Evolutionary conservation across 1,284 basidiomycete species (phyloP).

Genomic region (Malassezia brasiliensis): DNA sequence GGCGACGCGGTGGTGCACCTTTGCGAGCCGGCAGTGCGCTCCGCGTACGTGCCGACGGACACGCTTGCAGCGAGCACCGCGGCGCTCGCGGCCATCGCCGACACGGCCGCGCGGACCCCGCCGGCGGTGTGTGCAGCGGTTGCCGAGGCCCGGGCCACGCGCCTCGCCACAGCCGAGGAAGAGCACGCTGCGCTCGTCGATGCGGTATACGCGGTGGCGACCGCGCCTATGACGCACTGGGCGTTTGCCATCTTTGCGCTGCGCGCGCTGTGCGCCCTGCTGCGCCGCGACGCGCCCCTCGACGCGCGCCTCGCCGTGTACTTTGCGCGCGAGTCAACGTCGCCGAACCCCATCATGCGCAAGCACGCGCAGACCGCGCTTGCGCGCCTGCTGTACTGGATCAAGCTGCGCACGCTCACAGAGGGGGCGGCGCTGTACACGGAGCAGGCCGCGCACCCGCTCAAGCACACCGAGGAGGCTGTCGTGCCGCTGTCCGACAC

Average conservation of each 20-base stretch:
- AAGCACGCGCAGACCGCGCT: conserved; percentile 66
- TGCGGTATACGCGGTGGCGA: conserved; percentile 61
- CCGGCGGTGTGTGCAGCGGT: conserved; percentile 27
- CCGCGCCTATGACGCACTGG: conserved; percentile 71
- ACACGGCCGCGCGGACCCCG: not conserved
- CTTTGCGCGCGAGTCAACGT: conserved; percentile 50
- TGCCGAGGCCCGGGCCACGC: conserved; percentile 36
- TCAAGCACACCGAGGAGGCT: conserved; percentile 51
- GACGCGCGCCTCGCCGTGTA: conserved; percentile 57
- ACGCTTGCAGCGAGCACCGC: conserved; percentile 22
- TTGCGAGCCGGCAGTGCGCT: conserved; percentile 40
- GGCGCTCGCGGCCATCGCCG: conserved; percentile 1
- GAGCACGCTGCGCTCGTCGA: conserved; percentile 53
- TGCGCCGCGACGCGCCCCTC: conserved; percentile 65
- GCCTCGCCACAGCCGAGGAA: conserved; percentile 47
- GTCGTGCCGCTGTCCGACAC: conserved; percentile 1
- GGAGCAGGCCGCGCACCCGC: conserved; percentile 68
- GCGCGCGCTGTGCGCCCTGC: conserved; percentile 62
- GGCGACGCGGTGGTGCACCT: conserved; percentile 55
- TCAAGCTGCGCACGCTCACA: conserved; percentile 77
- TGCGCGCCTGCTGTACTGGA: conserved; percentile 62
- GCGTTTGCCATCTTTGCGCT: conserved; percentile 72
- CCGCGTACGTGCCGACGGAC: conserved; percentile 20
- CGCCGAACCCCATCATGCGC: conserved; percentile 72
- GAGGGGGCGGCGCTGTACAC: conserved; percentile 64